Base-by-base conservation (phyloP, 202 grass and related monocot genomes). In the Dendrocalamus latiflorus region DNA sequence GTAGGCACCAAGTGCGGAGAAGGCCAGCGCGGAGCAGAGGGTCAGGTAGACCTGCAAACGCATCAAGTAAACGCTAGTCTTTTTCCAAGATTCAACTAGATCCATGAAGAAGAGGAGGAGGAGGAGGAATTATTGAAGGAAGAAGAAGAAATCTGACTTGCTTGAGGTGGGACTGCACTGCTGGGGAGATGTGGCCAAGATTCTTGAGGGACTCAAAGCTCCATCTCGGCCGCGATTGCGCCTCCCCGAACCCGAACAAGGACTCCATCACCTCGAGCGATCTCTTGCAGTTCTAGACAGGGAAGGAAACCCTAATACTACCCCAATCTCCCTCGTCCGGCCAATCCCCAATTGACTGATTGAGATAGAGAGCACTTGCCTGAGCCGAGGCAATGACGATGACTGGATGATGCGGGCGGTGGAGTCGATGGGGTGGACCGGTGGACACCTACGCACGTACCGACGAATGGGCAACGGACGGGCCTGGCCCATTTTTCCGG, bases 41-140 rank as follows among this genome's bases (percentile, higher is more conserved):
- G 89, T 90, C 78, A 94, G 48, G 84, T 94, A 94, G 9, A 94
- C 92, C 92, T 94, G 84, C 12, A 84, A 44, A 44, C 36, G 26
- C 38, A 17, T 18, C 53, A 75, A 39, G 50, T 54, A 54, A 54
- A 54, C 50, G 18, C 50, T 54, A 54, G 18, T n/a, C 6, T 54
- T 54, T 54, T 54, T 54, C 50, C 50, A 54, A 54, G 50, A 54
- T 54, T 54, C 50, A 18, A n/a, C 51, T 21, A 55, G 51, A 55
- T 55, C 18, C 7, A 54, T 54, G 50, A 54, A 20, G 51, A 30
- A 30, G n/a, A 9, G 51, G 14, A 33, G 33, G 48, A 44, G 43
- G 43, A 45, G 37, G 34, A 34, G 17, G 9, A 13, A 41, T 21
- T 21, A 21, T 20, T 54, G 20, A 25, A 18, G 18, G 34, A 41